Evolutionary conservation across 2,329 filamentous ascomycete species (phyloP).

Genomic region (Penicillium sp.): DNA sequence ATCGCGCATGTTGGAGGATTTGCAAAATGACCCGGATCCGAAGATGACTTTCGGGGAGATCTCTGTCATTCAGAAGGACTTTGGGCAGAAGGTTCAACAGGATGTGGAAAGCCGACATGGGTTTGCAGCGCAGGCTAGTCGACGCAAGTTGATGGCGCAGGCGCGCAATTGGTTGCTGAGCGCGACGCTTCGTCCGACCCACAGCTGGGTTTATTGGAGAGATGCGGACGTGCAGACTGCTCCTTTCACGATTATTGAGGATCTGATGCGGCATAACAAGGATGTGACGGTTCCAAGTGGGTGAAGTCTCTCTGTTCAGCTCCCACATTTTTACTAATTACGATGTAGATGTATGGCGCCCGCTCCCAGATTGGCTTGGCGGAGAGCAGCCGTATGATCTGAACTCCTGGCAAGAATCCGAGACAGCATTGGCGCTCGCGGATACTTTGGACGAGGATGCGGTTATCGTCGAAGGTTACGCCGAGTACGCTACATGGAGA

Average conservation of each 20-base stretch:
- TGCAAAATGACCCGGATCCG: slow-evolving; percentile 76
- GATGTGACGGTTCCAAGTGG: slow-evolving; percentile 97
- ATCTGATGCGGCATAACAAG: slow-evolving; percentile 98
- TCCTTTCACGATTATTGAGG: slow-evolving; percentile 92
- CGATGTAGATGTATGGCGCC: slow-evolving; percentile 82
- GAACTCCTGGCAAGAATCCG: slow-evolving; percentile 99
- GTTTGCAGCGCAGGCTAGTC: slow-evolving; percentile 89
- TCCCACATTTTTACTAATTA: slow-evolving; percentile 18
- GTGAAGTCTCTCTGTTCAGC: slow-evolving; percentile 39
- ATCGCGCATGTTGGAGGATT: slow-evolving; percentile 66
- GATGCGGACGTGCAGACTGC: slow-evolving; percentile 98
- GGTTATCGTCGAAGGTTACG: slow-evolving; percentile 97
- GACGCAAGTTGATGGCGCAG: slow-evolving; percentile 96
- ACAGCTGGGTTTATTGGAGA: slow-evolving; percentile 99
- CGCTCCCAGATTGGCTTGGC: slow-evolving; percentile 97
- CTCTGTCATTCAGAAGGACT: slow-evolving; percentile 97
- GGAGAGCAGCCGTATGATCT: slow-evolving; percentile 97
- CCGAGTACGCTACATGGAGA: slow-evolving; percentile 97
- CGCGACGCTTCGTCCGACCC: slow-evolving; percentile 85
- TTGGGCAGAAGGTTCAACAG: slow-evolving; percentile 95
- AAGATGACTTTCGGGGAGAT: slow-evolving; percentile 90
- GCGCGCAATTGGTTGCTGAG: slow-evolving; percentile 95
- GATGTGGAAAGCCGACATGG: slow-evolving; percentile 97
- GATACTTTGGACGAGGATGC: slow-evolving; percentile 96
- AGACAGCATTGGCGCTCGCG: slow-evolving; percentile 87